Percentiles rank a stretch among this genome's conserved stretches.
These are phyloP conservation scores for Oropetium thomaeum DNA, from an alignment of 176 grass and related monocot genomes.

Conservation along the genomic window DNA sequence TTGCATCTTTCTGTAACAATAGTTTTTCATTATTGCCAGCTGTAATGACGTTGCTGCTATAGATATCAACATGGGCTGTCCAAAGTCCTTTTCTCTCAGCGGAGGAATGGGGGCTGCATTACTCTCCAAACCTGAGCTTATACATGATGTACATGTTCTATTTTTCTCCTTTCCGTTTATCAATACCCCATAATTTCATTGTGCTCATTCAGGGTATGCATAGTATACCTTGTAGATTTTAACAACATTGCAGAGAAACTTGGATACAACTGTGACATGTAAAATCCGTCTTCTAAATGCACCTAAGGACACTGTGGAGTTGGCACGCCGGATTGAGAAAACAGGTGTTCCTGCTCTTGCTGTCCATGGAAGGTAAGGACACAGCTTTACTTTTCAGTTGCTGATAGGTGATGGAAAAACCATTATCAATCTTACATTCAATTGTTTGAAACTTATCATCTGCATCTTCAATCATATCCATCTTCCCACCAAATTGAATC, in stretches of 20 bases:
- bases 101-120: slow-evolving; percentile 98
- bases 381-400: slow-evolving; percentile 21
- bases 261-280: slow-evolving; percentile 76
- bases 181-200: slow-evolving; percentile 4
- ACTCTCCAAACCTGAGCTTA: slow-evolving; percentile 97
- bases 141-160: slow-evolving; percentile 74
- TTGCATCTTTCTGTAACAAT: slow-evolving; percentile 27
- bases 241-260: slow-evolving; percentile 81
- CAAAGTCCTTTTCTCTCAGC: slow-evolving; percentile 82
- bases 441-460: slow-evolving; percentile 8
- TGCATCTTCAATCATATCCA: slow-evolving; percentile 15
- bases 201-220: slow-evolving; percentile 27
- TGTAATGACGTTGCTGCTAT: slow-evolving; percentile 83
- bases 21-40: slow-evolving; percentile 38
- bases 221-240: slow-evolving; percentile 72
- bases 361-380: slow-evolving; percentile 81
- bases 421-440: background rate
- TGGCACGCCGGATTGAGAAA: slow-evolving; percentile 90
- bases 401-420: background rate
- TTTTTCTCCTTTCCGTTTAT: slow-evolving; percentile 29
- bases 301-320: slow-evolving; percentile 71
- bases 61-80: slow-evolving; percentile 98
- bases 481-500: background rate
- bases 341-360: slow-evolving; percentile 81
- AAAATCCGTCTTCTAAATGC: slow-evolving; percentile 83